phyloP scores from a whole-genome alignment of 768 basidiomycete genomes.

The Lactarius psammicola region DNA sequence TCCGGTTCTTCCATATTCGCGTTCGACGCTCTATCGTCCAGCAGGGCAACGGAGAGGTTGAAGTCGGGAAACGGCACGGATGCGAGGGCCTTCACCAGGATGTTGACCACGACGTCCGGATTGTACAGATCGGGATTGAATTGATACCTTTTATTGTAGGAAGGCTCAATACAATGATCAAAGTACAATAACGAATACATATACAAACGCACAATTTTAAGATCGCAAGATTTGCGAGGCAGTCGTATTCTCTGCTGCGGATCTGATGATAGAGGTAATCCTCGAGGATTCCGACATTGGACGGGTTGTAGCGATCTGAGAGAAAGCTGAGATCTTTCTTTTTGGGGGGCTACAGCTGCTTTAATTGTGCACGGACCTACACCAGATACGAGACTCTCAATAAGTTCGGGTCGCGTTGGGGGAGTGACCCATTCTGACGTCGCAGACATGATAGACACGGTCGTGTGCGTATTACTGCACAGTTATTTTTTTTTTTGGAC shows the following conservation, averaged over 20 bases:
- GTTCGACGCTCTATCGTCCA: constrained; percentile 66
- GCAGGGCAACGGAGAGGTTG: constrained; percentile 89
- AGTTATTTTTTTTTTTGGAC: too few relatives aligned
- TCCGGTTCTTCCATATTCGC: constrained; percentile 73
- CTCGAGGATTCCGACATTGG: constrained; percentile 89
- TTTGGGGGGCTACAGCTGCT: not conserved
- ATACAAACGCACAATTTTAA: constrained; percentile 69
- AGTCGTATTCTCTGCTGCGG: constrained; percentile 87
- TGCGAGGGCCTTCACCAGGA: constrained; percentile 88
- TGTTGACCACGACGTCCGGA: constrained; percentile 89
- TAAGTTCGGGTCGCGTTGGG: constrained; percentile 76
- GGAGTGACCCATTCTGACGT: constrained; percentile 71
- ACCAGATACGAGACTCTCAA: constrained; percentile 88
- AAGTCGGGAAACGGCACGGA: constrained; percentile 89
- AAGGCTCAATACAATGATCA: constrained; percentile 1
- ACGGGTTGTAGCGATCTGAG: constrained; percentile 94
- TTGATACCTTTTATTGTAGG: constrained; percentile 66
- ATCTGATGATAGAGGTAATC: constrained; percentile 97
- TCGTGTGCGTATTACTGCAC: not conserved
- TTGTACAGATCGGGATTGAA: constrained; percentile 94
- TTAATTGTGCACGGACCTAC: constrained; percentile 57
- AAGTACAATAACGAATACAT: not conserved
- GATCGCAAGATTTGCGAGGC: constrained; percentile 92
- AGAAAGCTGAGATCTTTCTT: not conserved
- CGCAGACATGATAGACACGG: constrained; percentile 42